A percentile compares a stretch with the other conserved stretches of the same genome.
Conservation (phyloP, 192 early-diverging fungal species). For the Geosiphon pyriformis region DNA sequence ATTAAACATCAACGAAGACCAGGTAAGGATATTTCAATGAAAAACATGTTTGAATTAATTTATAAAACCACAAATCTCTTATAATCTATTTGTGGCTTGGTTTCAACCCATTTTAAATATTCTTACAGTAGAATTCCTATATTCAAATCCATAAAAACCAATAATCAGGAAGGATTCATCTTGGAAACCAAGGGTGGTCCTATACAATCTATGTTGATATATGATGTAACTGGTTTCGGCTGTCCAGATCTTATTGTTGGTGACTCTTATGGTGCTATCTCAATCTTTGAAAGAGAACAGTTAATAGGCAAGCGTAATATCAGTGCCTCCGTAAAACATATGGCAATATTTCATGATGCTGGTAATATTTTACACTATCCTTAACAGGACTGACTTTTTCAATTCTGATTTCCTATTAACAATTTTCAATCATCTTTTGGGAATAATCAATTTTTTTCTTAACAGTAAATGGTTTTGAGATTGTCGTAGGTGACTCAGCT, state of each 20-base stretch:
- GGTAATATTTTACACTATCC: slow-evolving; percentile 13
- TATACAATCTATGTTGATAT: slow-evolving; percentile 30
- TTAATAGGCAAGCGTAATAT: slow-evolving; percentile 27
- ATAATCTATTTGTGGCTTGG: not conserved
- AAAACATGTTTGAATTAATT: no score
- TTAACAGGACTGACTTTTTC: not conserved
- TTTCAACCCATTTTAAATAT: not conserved
- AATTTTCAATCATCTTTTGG: not conserved
- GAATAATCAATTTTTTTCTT: not conserved
- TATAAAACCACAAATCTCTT: not conserved
- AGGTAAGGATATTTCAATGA: slow-evolving; percentile 25
- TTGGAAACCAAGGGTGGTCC: slow-evolving; percentile 37
- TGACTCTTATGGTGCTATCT: slow-evolving; percentile 32
- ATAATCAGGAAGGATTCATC: slow-evolving; percentile 27
- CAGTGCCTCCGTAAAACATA: slow-evolving; percentile 22
- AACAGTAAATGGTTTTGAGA: slow-evolving; percentile 31
- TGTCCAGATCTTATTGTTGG: slow-evolving; percentile 30
- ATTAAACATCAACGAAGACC: slow-evolving; percentile 30
- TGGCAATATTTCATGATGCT: slow-evolving; percentile 29
- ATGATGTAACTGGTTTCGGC: slow-evolving; percentile 31
- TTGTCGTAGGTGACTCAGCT: slow-evolving; percentile 31
- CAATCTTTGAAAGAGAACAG: slow-evolving; percentile 30
- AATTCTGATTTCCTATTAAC: slow-evolving; percentile 8
- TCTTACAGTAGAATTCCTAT: no score
- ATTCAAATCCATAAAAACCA: not conserved